Evolutionary conservation across 2,329 filamentous ascomycete species (phyloP).

Genomic region (Cercospora janseana): DNA sequence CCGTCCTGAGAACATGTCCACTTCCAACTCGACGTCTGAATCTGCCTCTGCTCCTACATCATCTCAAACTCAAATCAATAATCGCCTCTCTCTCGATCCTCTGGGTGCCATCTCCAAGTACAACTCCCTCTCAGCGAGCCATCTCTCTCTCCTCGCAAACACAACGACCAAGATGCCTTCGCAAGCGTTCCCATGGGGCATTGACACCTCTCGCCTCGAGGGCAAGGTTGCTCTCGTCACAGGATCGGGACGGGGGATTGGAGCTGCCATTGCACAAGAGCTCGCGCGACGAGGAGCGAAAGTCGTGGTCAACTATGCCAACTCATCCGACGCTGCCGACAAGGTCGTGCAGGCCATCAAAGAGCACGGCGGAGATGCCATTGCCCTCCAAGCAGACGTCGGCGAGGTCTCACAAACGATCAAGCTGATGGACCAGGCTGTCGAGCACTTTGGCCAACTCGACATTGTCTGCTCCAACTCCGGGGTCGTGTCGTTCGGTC

Average conservation of each 20-base stretch:
- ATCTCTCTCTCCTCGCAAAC: slow-evolving; percentile 20
- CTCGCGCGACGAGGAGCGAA: slow-evolving; percentile 64
- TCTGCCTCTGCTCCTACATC: background rate
- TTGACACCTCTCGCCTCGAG: slow-evolving; percentile 52
- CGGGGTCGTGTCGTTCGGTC: slow-evolving; percentile 55
- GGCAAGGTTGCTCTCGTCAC: slow-evolving; percentile 57
- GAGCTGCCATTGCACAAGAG: slow-evolving; percentile 64
- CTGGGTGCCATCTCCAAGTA: slow-evolving; percentile 30
- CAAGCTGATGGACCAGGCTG: slow-evolving; percentile 61
- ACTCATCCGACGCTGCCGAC: slow-evolving; percentile 62
- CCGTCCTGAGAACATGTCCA: slow-evolving; percentile 20
- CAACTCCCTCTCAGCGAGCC: slow-evolving; percentile 25
- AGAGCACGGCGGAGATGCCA: slow-evolving; percentile 60
- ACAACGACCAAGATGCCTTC: slow-evolving; percentile 38
- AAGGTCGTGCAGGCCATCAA: slow-evolving; percentile 66
- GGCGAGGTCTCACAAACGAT: slow-evolving; percentile 62
- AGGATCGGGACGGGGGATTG: slow-evolving; percentile 62
- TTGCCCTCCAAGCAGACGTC: slow-evolving; percentile 67
- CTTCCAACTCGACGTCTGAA: background rate
- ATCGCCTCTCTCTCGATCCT: slow-evolving; percentile 28
- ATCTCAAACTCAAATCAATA: background rate
- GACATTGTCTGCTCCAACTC: slow-evolving; percentile 71
- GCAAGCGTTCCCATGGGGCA: slow-evolving; percentile 27
- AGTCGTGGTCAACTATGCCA: slow-evolving; percentile 67
- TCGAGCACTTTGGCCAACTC: slow-evolving; percentile 63